Evolutionary conservation across 1,284 basidiomycete species (phyloP).

Genomic region (Naganishia cerealis): DNA sequence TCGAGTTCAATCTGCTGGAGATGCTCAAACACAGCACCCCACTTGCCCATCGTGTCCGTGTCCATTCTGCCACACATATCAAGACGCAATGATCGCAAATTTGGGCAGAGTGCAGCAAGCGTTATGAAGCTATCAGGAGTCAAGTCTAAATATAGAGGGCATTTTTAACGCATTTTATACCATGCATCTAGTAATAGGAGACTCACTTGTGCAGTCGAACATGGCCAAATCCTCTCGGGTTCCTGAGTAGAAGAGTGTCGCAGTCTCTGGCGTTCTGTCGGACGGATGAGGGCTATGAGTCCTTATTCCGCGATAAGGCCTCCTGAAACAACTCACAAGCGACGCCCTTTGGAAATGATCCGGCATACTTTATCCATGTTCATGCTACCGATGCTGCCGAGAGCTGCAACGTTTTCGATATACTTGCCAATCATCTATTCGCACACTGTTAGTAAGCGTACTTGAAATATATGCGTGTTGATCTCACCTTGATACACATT

Average conservation of each 20-base stretch:
- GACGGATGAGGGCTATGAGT: background rate
- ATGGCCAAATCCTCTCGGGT: slow-evolving; percentile 68
- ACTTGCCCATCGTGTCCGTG: slow-evolving; percentile 66
- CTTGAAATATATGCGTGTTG: background rate
- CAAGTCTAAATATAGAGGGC: slow-evolving; percentile 60
- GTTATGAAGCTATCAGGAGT: slow-evolving; percentile 66
- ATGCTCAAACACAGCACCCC: slow-evolving; percentile 65
- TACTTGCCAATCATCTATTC: slow-evolving; percentile 74
- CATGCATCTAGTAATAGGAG: background rate
- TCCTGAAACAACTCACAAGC: slow-evolving; percentile 63
- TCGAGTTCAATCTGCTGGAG: slow-evolving; percentile 76
- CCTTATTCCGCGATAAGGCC: background rate
- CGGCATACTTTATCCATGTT: slow-evolving; percentile 81
- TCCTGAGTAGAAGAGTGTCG: slow-evolving; percentile 41
- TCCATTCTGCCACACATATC: slow-evolving; percentile 85
- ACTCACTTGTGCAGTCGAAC: slow-evolving; percentile 87
- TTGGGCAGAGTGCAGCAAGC: slow-evolving; percentile 75
- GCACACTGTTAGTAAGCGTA: background rate
- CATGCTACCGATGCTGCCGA: slow-evolving; percentile 78
- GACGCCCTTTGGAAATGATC: slow-evolving; percentile 80
- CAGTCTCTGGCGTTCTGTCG: slow-evolving; percentile 58
- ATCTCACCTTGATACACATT: slow-evolving; percentile 71
- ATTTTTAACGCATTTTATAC: slow-evolving; percentile 8
- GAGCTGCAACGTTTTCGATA: slow-evolving; percentile 84
- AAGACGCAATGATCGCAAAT: slow-evolving; percentile 71